phyloP scores from a whole-genome alignment of 805 yeast species.

The Wickerhamiella nectarea region DNA sequence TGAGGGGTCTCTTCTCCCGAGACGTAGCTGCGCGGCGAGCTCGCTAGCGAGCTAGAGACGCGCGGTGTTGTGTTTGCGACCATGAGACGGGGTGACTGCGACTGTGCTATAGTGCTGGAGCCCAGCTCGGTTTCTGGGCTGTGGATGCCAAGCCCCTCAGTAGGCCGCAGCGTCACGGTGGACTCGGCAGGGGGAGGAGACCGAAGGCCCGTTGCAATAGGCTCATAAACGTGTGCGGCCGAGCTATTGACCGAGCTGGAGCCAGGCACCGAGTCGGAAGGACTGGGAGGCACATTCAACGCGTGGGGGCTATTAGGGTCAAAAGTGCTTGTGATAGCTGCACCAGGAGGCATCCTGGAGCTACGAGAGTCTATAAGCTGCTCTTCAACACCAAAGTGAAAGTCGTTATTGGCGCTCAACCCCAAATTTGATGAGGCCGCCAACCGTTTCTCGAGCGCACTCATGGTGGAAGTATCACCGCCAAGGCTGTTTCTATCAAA shows the following conservation, averaged over 20 bases:
- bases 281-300: no score
- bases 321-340: background rate
- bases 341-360: conserved; percentile 1
- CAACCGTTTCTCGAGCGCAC: conserved; percentile 5
- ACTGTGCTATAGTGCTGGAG: no score
- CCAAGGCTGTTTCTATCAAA: background rate
- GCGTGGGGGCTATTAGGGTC: background rate
- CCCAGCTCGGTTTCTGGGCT: no score
- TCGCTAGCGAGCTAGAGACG: background rate
- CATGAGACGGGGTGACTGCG: background rate
- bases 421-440: conserved; percentile 1
- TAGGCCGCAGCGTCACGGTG: no score
- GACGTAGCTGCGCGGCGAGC: conserved; percentile 1
- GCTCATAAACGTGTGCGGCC: no score
- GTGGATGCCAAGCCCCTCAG: no score
- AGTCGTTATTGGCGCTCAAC: background rate
- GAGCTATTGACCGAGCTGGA: no score
- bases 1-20: background rate
- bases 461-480: background rate
- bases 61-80: background rate
- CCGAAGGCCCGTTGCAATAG: no score
- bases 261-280: no score
- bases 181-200: no score
- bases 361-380: conserved; percentile 9
- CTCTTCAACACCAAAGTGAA: conserved; percentile 8